phyloP scores from a whole-genome alignment of 1,284 basidiomycete genomes.

The Apiotrichum sp. region DNA sequence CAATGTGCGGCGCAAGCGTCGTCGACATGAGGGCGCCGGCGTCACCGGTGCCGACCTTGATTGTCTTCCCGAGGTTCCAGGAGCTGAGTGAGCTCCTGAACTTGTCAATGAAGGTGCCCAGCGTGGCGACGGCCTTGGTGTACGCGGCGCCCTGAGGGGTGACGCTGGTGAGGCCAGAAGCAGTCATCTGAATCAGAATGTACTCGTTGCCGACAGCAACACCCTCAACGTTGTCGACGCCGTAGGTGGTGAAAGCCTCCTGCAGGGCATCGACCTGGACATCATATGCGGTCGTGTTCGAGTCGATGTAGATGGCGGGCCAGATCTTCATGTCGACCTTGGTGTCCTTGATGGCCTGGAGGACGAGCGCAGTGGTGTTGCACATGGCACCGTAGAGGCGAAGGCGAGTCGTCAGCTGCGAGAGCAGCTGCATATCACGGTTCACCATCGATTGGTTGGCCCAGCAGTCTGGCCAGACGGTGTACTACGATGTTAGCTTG shows the following conservation, averaged over 20 bases:
- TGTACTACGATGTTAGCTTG: not conserved
- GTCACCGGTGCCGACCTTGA: conserved; percentile 82
- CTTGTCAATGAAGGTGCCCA: conserved; percentile 61
- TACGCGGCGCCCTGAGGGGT: conserved; percentile 26
- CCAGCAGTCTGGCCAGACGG: not conserved
- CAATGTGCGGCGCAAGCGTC: conserved; percentile 60
- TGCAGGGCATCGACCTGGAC: conserved; percentile 66
- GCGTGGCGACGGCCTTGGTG: conserved; percentile 46
- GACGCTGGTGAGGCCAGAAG: conserved; percentile 20
- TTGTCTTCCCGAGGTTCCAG: conserved; percentile 45
- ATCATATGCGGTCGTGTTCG: conserved; percentile 61
- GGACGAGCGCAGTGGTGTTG: conserved; percentile 52
- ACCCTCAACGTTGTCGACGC: conserved; percentile 68
- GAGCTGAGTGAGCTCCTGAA: conserved; percentile 54
- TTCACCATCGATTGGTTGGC: conserved; percentile 39
- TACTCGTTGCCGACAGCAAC: conserved; percentile 58
- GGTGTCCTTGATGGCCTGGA: conserved; percentile 78
- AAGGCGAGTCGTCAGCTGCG: conserved; percentile 43
- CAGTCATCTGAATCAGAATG: conserved; percentile 61
- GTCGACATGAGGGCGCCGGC: conserved; percentile 81
- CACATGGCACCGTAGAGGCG: conserved; percentile 50
- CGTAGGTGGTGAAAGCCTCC: conserved; percentile 63
- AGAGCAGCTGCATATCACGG: conserved; percentile 47
- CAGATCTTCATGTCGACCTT: conserved; percentile 82
- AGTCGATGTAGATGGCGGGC: conserved; percentile 69